Percentiles rank a stretch among this genome's conserved stretches.
phyloP scores from a whole-genome alignment of 257 asterid species.

The Solanum bukasovii region DNA sequence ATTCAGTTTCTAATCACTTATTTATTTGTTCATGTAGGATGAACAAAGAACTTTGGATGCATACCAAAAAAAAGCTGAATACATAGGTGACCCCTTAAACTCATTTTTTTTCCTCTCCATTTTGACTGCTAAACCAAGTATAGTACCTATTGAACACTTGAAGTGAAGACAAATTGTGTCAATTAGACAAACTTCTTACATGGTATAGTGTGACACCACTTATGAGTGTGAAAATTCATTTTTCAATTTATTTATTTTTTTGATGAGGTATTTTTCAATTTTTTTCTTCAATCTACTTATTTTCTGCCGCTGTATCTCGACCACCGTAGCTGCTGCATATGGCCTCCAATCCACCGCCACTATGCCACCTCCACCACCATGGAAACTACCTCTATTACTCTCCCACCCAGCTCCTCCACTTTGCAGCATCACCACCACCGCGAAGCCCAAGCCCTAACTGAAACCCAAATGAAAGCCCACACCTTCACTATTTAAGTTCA shows the following conservation, averaged over 20 bases:
- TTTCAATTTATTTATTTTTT: neutral
- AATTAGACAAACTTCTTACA: neutral
- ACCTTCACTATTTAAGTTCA: neutral
- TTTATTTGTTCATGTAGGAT: neutral
- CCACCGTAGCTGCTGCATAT: neutral
- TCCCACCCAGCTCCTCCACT: neutral
- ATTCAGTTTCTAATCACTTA: neutral
- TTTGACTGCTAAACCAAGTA: neutral
- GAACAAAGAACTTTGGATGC: neutral
- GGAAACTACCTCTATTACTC: neutral
- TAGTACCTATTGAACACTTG: neutral
- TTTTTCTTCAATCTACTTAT: neutral
- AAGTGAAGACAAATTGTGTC: neutral
- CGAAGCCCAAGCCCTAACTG: neutral
- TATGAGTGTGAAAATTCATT: neutral
- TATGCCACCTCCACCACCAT: neutral
- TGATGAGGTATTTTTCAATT: neutral
- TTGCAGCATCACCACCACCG: neutral
- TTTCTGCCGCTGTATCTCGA: neutral
- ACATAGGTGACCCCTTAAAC: neutral
- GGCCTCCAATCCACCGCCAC: neutral
- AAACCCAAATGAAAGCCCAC: neutral
- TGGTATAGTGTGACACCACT: neutral
- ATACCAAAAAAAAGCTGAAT: neutral
- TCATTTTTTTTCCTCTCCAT: neutral